Conservation (phyloP, 495 filamentous ascomycete genomes). For the Hamigera avellanea region DNA sequence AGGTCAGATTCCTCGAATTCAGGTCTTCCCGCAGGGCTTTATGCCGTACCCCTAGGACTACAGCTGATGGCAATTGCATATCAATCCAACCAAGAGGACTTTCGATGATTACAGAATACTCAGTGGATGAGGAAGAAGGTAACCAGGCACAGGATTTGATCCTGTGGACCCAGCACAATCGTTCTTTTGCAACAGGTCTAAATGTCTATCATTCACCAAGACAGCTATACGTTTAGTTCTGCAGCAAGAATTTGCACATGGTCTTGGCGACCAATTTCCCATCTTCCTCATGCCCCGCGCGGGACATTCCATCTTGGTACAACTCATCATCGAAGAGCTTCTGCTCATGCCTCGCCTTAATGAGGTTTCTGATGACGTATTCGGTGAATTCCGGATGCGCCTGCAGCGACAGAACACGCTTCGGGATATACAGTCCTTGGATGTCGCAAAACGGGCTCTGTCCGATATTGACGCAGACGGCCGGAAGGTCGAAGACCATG, state of each 20-base stretch:
- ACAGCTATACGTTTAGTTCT: constrained; percentile 18
- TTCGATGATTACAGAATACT: no score
- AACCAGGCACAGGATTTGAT: no score
- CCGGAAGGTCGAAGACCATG: constrained; percentile 51
- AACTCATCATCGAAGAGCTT: constrained; percentile 55
- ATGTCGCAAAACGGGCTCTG: constrained; percentile 50
- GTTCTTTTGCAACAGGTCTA: no score
- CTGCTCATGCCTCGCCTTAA: constrained; percentile 43
- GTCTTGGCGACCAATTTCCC: constrained; percentile 50
- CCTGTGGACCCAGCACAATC: no score
- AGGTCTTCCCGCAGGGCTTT: no score
- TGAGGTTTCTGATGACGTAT: constrained; percentile 55
- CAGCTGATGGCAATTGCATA: no score
- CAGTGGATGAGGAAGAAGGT: no score
- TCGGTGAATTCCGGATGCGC: constrained; percentile 81
- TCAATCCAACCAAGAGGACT: no score
- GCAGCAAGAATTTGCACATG: constrained; percentile 59
- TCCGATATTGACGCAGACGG: constrained; percentile 51
- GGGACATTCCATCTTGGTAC: constrained; percentile 46
- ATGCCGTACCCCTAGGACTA: no score
- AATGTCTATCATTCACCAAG: no score
- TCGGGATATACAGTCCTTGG: constrained; percentile 63
- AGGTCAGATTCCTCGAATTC: no score
- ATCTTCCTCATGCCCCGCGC: constrained; percentile 56
- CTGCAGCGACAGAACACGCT: constrained; percentile 59